A percentile compares a stretch with the other conserved stretches of the same genome.
phyloP scores from a whole-genome alignment of 208 protist species.

The Acanthamoeba healyi region DNA sequence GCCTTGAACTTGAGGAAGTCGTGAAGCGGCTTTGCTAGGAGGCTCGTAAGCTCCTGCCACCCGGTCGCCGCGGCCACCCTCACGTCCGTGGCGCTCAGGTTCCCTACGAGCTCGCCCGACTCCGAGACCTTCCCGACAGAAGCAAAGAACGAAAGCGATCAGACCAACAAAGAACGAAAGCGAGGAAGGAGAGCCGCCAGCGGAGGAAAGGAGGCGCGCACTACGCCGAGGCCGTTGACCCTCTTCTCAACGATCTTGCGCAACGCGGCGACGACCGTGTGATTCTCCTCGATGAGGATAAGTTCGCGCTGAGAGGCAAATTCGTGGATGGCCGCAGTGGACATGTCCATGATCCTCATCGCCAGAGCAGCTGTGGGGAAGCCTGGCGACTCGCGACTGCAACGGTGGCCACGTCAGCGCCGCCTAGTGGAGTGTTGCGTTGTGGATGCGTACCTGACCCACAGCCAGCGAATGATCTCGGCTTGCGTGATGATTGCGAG shows the following conservation, averaged over 20 bases:
- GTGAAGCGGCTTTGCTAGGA: conserved; percentile 5
- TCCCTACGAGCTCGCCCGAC: conserved; percentile 20
- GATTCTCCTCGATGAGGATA: conserved; percentile 12
- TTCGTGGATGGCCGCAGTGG: not conserved
- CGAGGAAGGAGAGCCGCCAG: not conserved
- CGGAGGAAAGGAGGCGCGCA: not conserved
- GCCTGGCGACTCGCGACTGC: not conserved
- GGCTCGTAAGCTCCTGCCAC: conserved; percentile 22
- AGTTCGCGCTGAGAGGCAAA: conserved; percentile 11
- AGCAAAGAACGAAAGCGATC: not conserved
- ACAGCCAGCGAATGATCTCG: conserved; percentile 63
- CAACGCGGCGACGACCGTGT: conserved; percentile 1
- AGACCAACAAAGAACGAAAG: not conserved
- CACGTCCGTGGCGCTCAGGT: conserved; percentile 57
- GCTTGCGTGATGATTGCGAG: conserved; percentile 65
- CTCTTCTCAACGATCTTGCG: conserved; percentile 55
- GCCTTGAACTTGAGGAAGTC: conserved; percentile 68
- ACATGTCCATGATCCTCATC: conserved; percentile 11
- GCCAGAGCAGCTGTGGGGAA: not conserved
- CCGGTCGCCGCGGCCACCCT: not conserved
- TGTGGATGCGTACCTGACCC: not conserved
- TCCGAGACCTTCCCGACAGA: not conserved
- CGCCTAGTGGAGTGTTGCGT: not conserved
- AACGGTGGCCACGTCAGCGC: not conserved
- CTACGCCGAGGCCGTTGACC: conserved; percentile 45